These are phyloP conservation scores for Limonomyces culmigenus DNA, from an alignment of 1,284 basidiomycete species.

Conservation along the genomic window DNA sequence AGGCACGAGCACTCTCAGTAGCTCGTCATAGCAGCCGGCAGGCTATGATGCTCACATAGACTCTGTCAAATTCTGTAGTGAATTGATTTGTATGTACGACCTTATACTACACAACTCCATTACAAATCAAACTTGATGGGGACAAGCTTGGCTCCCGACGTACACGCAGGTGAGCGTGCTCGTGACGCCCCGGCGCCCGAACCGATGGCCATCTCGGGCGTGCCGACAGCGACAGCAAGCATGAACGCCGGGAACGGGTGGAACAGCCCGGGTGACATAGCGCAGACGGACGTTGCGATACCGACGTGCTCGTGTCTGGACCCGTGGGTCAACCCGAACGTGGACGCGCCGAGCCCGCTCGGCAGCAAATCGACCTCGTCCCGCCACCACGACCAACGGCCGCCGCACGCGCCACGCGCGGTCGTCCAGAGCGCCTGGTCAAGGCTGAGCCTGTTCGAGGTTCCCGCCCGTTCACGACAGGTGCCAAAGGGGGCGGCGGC, in stretches of 20 bases:
- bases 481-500: too few relatives aligned
- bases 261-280: conserved; percentile 49
- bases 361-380: conserved; percentile 19
- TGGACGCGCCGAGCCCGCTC: conserved; percentile 35
- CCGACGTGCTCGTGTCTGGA: conserved; percentile 66
- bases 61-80: too few relatives aligned
- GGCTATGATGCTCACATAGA: too few relatives aligned
- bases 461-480: too few relatives aligned
- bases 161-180: conserved; percentile 55
- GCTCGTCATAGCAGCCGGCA: too few relatives aligned
- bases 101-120: too few relatives aligned
- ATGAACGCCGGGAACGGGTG: conserved; percentile 60
- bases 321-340: conserved; percentile 57
- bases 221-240: conserved; percentile 23
- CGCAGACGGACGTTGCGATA: conserved; percentile 36
- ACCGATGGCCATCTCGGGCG: conserved; percentile 23
- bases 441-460: too few relatives aligned
- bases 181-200: conserved; percentile 38
- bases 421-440: too few relatives aligned
- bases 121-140: too few relatives aligned
- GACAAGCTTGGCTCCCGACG: conserved; percentile 38
- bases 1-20: too few relatives aligned
- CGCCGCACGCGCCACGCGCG: conserved; percentile 10
- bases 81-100: too few relatives aligned
- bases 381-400: conserved; percentile 7